Evolutionary conservation across 2,329 filamentous ascomycete genomes (phyloP), one percentile per base, ranked within the genome.

Genomic region (Aspergillus tanneri): DNA sequence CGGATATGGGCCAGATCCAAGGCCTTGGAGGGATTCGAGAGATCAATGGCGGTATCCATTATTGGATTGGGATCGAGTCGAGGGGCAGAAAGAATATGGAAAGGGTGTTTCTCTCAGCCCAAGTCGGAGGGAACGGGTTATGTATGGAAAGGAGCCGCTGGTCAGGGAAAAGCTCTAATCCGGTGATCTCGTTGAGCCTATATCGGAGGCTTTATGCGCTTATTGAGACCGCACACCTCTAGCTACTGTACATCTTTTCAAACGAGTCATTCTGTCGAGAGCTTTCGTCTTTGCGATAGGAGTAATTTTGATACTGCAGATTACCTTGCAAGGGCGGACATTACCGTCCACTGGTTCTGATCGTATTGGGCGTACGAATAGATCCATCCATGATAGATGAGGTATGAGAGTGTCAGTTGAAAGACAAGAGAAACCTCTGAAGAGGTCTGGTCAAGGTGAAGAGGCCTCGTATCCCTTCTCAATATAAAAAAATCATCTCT

Each of bases 21-120:
- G 12, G 92, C 91, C 75, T 89, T 88, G 58, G 83, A 83, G 65
- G 85, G 82, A 72, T 97, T 88, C 30, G 85, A 88, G 52, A 96
- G 83, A 69, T 96, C 90, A 64, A 97, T 90, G 39, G 90, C 83
- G 14, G 88, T 80, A 69, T 99, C 93, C 93, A 99, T 99, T n/a
- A 12, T 34, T 34, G 45, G 55, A n/a, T n/a, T n/a, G n/a, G n/a
- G n/a, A n/a, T n/a, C n/a, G 28, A 32, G 4, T 5, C 12, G 28
- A 32, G 28, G 12, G n/a, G 28, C 28, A 12, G 12, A n/a, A 32
- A 14, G 16, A 16, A 14, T 32, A 14, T 28, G 11, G 14, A 28
- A 28, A 28, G 27, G 11, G 11, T 28, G 27, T 34, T 18, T 10
- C 14, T 19, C 12, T 34, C 10, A 5, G n/a, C 30, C 18, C 30